phyloP scores from a whole-genome alignment of 352 stramenopile species.

The Aphanomyces invadans region DNA sequence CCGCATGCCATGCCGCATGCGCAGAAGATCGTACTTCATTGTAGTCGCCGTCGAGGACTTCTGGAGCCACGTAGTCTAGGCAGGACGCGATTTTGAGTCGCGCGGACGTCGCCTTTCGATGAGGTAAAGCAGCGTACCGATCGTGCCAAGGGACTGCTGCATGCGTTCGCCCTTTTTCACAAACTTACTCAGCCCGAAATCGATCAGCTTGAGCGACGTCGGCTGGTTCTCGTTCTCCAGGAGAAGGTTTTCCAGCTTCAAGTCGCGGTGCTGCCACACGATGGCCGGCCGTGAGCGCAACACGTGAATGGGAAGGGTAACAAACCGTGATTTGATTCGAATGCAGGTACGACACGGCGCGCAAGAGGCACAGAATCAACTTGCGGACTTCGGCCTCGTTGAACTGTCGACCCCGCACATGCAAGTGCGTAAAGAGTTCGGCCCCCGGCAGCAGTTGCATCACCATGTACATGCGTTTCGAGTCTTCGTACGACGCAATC shows the following conservation, averaged over 20 bases:
- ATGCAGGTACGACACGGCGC: slow-evolving; percentile 64
- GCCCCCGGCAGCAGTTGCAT: slow-evolving; percentile 81
- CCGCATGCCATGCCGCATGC: too few relatives aligned
- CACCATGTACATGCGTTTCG: slow-evolving; percentile 79
- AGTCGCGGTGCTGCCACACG: slow-evolving; percentile 44
- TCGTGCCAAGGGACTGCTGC: slow-evolving; percentile 64
- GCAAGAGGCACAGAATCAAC: slow-evolving; percentile 52
- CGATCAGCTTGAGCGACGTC: slow-evolving; percentile 68
- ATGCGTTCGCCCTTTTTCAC: slow-evolving; percentile 68
- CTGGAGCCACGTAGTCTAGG: slow-evolving; percentile 63
- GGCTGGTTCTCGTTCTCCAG: slow-evolving; percentile 54
- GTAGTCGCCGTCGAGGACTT: slow-evolving; percentile 77
- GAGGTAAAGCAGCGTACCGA: slow-evolving; percentile 25
- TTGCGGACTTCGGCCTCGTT: slow-evolving; percentile 56
- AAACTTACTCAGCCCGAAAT: slow-evolving; percentile 72
- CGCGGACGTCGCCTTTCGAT: too few relatives aligned
- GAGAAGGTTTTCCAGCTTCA: slow-evolving; percentile 79
- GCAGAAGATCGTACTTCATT: slow-evolving; percentile 46
- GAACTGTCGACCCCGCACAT: slow-evolving; percentile 53
- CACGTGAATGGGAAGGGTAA: neutral
- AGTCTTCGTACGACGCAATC: slow-evolving; percentile 69
- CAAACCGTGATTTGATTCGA: slow-evolving; percentile 60
- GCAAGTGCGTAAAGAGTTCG: slow-evolving; percentile 69
- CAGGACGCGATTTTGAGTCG: slow-evolving; percentile 4
- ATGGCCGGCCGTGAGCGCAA: neutral